Conservation (phyloP, 495 filamentous ascomycete species). For the Aspergillus diversus region DNA sequence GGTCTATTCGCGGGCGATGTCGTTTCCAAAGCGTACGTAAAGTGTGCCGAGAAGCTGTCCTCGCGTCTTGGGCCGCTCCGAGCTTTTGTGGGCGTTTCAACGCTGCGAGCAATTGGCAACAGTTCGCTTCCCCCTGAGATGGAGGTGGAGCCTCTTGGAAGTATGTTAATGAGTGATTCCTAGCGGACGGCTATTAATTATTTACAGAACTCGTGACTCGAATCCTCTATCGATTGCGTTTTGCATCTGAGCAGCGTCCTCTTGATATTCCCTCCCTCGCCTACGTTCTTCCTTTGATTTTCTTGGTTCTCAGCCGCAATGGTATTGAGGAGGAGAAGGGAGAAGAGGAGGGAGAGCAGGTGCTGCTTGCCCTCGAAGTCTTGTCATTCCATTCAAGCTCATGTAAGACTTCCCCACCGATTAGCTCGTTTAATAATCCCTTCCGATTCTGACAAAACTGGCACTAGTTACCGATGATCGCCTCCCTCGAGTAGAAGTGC, state of each 20-base stretch:
- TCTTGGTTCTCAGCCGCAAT: slow-evolving; percentile 72
- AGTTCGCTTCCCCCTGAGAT: slow-evolving; percentile 70
- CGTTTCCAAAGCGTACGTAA: slow-evolving; percentile 78
- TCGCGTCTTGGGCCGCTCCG: slow-evolving; percentile 74
- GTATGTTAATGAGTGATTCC: slow-evolving; percentile 24
- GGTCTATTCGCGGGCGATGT: slow-evolving; percentile 77
- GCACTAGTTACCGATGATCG: slow-evolving; percentile 61
- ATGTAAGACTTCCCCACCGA: slow-evolving; percentile 43
- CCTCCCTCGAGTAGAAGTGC: slow-evolving; percentile 74
- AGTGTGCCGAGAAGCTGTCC: slow-evolving; percentile 72
- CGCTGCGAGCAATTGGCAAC: slow-evolving; percentile 74
- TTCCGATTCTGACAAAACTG: slow-evolving; percentile 1
- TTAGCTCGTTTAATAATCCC: not conserved
- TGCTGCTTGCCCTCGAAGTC: slow-evolving; percentile 89
- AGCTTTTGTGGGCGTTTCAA: slow-evolving; percentile 85
- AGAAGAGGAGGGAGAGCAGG: slow-evolving; percentile 82
- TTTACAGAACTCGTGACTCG: slow-evolving; percentile 75
- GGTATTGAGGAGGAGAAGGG: slow-evolving; percentile 68
- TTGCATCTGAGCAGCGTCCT: slow-evolving; percentile 86
- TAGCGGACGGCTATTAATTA: slow-evolving; percentile 13
- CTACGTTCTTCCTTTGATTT: slow-evolving; percentile 82
- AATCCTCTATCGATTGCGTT: slow-evolving; percentile 86
- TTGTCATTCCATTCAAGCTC: slow-evolving; percentile 82
- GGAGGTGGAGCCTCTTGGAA: slow-evolving; percentile 75
- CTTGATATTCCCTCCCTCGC: slow-evolving; percentile 84